Conservation (phyloP, 805 yeast genomes). For the Sugiyamaella boreocaroliniensis region DNA sequence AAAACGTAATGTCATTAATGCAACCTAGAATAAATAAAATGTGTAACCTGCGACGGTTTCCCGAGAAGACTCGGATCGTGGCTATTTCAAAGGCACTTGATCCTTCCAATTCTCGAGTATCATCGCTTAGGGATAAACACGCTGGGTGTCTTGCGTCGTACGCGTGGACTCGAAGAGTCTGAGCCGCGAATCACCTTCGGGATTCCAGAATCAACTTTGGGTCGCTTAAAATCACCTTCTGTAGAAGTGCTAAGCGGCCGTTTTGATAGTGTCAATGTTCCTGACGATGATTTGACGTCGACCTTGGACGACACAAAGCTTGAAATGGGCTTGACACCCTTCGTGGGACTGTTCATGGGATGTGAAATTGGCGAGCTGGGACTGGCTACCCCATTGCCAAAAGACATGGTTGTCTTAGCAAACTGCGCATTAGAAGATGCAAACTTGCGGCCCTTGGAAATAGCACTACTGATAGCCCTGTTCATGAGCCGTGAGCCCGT, state of each 20-base stretch:
- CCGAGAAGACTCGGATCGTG: no score
- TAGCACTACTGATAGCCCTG: conserved; percentile 13
- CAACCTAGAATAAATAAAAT: no score
- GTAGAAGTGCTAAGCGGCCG: neutral
- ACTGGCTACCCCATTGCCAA: neutral
- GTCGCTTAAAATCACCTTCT: neutral
- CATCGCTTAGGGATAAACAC: neutral
- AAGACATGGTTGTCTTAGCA: neutral
- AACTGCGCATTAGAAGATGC: conserved; percentile 18
- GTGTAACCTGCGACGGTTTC: no score
- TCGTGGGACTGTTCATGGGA: neutral
- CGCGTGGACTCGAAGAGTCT: neutral
- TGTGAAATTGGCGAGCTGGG: neutral
- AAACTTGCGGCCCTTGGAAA: conserved; percentile 19
- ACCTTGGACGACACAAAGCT: no score
- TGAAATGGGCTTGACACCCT: neutral
- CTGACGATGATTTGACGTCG: neutral
- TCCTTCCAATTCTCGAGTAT: no score
- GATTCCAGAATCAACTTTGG: neutral
- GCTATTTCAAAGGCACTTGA: no score
- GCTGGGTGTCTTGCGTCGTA: neutral
- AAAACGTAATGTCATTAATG: neutral
- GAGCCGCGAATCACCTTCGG: neutral
- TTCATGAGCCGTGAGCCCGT: conserved; percentile 20
- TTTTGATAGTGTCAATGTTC: neutral